Evolutionary conservation across 208 protist genomes (phyloP).

Genomic region (Trichomonas gallinae): DNA sequence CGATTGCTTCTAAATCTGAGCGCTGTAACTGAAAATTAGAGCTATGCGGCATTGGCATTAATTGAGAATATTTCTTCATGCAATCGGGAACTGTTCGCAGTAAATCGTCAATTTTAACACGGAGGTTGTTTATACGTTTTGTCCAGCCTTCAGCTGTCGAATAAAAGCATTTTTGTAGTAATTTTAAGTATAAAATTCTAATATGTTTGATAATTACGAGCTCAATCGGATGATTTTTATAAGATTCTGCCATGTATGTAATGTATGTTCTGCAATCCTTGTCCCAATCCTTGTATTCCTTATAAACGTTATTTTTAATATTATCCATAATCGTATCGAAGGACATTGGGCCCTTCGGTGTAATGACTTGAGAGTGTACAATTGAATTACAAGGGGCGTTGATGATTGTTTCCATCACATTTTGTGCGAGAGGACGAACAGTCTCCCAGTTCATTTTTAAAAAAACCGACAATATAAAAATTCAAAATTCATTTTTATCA

Average conservation of each 20-base stretch:
- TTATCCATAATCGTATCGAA: background rate
- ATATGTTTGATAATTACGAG: background rate
- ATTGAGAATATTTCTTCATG: background rate
- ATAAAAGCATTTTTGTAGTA: background rate
- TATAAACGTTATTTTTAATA: background rate
- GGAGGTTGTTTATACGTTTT: background rate
- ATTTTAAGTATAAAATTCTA: background rate
- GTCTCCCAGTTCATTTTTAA: background rate
- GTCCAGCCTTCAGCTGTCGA: background rate
- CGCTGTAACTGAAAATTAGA: background rate
- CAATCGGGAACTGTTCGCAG: background rate
- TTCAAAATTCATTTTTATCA: no score
- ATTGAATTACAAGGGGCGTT: background rate
- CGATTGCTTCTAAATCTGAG: background rate
- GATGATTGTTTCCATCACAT: background rate
- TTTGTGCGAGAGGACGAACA: background rate
- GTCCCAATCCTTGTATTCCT: background rate
- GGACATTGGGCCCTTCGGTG: background rate
- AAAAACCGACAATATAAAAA: no score
- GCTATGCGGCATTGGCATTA: background rate
- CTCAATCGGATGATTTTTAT: background rate
- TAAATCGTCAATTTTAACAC: background rate
- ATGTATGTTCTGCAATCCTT: background rate
- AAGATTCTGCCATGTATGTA: background rate
- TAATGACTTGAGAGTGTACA: background rate